phyloP scores from a whole-genome alignment of 306 rosid genomes.

The Prunus mume region DNA sequence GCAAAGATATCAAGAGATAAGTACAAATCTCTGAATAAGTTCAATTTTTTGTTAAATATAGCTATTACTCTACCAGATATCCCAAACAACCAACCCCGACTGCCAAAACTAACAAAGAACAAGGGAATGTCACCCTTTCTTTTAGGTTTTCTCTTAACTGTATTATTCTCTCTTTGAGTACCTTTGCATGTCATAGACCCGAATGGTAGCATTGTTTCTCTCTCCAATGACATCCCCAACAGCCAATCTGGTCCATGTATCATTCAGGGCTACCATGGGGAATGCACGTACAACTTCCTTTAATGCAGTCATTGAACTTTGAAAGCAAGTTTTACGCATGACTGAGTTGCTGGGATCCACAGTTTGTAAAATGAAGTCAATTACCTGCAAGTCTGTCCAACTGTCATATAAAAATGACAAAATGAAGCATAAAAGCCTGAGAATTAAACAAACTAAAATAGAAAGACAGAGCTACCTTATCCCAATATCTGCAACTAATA shows the following conservation, averaged over 20 bases:
- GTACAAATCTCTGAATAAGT: not conserved
- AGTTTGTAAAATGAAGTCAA: slow-evolving; percentile 85
- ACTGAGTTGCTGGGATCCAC: slow-evolving; percentile 94
- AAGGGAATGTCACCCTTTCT: not conserved
- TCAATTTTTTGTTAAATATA: not conserved
- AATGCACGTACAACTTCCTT: slow-evolving; percentile 80
- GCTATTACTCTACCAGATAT: not conserved
- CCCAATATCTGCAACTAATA: not conserved
- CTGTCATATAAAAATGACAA: slow-evolving; percentile 38
- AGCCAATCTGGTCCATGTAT: slow-evolving; percentile 88
- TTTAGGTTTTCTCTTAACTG: not conserved
- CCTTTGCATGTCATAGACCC: slow-evolving; percentile 96
- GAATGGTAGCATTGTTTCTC: slow-evolving; percentile 59
- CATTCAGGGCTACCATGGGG: slow-evolving; percentile 92
- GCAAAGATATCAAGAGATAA: not conserved
- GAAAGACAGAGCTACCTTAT: not conserved
- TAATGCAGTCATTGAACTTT: slow-evolving; percentile 83
- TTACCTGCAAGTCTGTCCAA: slow-evolving; percentile 73
- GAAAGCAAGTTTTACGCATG: slow-evolving; percentile 84
- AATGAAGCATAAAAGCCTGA: not conserved
- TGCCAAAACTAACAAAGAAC: not conserved
- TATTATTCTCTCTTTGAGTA: slow-evolving; percentile 21
- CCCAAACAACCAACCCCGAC: not conserved
- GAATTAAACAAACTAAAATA: not conserved
- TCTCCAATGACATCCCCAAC: slow-evolving; percentile 92